These are phyloP conservation scores for Fraxinus albicans DNA, from an alignment of 305 asterid species.

Conservation along the genomic window DNA sequence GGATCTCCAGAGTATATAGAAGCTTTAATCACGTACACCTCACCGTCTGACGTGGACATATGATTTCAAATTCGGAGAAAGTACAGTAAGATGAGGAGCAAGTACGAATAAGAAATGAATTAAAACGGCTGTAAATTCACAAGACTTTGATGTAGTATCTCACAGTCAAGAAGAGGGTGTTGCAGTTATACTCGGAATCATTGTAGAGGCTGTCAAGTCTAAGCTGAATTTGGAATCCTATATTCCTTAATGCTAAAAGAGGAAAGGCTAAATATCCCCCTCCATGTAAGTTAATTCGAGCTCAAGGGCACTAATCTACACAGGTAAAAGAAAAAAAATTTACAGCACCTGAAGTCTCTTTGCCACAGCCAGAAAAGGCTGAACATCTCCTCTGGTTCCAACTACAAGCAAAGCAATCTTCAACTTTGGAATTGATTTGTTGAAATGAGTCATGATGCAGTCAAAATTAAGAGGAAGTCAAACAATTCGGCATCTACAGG, in stretches of 20 bases:
- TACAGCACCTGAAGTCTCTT: slow-evolving; percentile 76
- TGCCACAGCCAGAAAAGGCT: slow-evolving; percentile 91
- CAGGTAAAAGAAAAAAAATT: background rate
- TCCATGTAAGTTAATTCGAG: background rate
- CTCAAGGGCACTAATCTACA: background rate
- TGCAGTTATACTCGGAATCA: background rate
- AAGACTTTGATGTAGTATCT: background rate
- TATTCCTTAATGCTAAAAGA: background rate
- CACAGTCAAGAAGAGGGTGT: background rate
- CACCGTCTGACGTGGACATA: background rate
- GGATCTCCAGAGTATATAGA: background rate
- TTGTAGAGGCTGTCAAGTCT: background rate
- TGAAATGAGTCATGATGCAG: slow-evolving; percentile 45
- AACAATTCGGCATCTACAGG: slow-evolving; percentile 77
- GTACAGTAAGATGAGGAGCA: background rate
- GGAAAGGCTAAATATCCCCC: background rate
- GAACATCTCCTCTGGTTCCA: slow-evolving; percentile 99
- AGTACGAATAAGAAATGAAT: background rate
- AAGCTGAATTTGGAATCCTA: background rate
- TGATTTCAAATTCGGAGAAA: background rate
- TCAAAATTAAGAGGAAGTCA: slow-evolving; percentile 43
- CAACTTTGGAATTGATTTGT: slow-evolving; percentile 66
- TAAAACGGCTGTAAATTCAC: background rate
- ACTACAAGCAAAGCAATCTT: slow-evolving; percentile 87
- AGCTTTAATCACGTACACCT: background rate